These are phyloP conservation scores for Tuber borchii DNA, from an alignment of 495 filamentous ascomycete genomes.

Conservation along the genomic window DNA sequence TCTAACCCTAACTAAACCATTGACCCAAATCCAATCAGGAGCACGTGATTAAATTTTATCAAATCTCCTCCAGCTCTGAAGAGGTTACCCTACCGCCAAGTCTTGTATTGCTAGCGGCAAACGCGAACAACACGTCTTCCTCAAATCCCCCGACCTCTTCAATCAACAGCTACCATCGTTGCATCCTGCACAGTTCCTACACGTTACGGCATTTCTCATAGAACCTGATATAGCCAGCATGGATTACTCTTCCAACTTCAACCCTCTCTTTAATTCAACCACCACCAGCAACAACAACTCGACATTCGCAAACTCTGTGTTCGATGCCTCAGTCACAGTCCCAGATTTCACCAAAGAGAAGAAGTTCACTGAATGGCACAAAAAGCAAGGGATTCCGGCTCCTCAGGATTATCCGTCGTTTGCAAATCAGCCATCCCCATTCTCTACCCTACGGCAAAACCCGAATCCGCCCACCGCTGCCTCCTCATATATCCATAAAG, in stretches of 20 bases:
- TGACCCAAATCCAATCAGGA: not conserved
- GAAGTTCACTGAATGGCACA: constrained; percentile 38
- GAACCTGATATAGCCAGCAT: constrained; percentile 10
- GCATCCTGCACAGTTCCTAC: not conserved
- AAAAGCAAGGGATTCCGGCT: constrained; percentile 36
- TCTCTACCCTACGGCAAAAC: constrained; percentile 33
- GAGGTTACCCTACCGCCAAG: not conserved
- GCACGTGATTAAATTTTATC: not conserved
- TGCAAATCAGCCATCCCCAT: constrained; percentile 35
- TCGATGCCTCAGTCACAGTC: constrained; percentile 8
- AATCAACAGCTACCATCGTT: not conserved
- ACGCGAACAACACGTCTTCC: not conserved
- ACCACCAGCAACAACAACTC: constrained; percentile 19
- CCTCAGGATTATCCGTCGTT: constrained; percentile 38
- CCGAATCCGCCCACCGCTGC: constrained; percentile 36
- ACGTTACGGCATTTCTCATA: not conserved
- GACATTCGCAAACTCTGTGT: constrained; percentile 19
- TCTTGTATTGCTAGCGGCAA: not conserved
- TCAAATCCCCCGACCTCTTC: not conserved
- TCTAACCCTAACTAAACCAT: not conserved
- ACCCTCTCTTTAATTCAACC: constrained; percentile 23
- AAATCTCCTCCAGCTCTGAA: not conserved
- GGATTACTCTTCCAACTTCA: constrained; percentile 36
- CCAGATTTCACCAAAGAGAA: constrained; percentile 38
- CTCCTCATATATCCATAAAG: constrained; percentile 40